phyloP scores from a whole-genome alignment of 108 stramenopile genomes.

The Discostella stelligeroides region DNA sequence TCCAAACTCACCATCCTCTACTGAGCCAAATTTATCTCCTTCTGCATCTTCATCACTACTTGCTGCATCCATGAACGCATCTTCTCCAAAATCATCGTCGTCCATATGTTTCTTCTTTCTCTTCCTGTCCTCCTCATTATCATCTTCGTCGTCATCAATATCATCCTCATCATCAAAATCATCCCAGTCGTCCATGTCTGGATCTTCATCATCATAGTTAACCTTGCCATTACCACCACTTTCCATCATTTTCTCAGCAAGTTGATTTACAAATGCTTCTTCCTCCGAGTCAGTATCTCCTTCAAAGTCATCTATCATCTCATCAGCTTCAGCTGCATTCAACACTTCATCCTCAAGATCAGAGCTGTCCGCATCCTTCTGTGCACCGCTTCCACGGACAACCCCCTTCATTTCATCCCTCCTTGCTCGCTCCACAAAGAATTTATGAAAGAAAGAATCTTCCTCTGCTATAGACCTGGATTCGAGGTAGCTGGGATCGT shows the following conservation, averaged over 20 bases:
- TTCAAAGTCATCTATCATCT: conserved; percentile 52
- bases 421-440: conserved; percentile 84
- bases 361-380: conserved; percentile 49
- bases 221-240: conserved; percentile 65
- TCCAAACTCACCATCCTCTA: conserved; percentile 32
- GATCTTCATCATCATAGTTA: conserved; percentile 90
- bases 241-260: conserved; percentile 90
- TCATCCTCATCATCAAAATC: conserved; percentile 71
- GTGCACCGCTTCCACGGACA: conserved; percentile 44
- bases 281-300: conserved; percentile 82
- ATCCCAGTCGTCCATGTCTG: conserved; percentile 91
- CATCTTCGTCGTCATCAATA: conserved; percentile 44
- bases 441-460: conserved; percentile 92
- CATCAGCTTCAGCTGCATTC: conserved; percentile 56
- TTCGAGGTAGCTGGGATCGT: conserved; percentile 76
- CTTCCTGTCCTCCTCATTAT: conserved; percentile 37
- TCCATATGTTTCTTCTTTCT: conserved; percentile 32
- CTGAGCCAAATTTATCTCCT: conserved; percentile 33
- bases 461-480: conserved; percentile 65
- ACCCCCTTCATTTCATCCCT: conserved; percentile 86
- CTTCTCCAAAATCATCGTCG: conserved; percentile 48
- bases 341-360: conserved; percentile 60
- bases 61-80: conserved; percentile 64
- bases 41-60: conserved; percentile 55
- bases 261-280: conserved; percentile 88